A percentile compares a stretch with the other conserved stretches of the same genome.
These are phyloP conservation scores for Pontederia paniculata DNA, from an alignment of 176 grass and related monocot genomes.

Conservation along the genomic window DNA sequence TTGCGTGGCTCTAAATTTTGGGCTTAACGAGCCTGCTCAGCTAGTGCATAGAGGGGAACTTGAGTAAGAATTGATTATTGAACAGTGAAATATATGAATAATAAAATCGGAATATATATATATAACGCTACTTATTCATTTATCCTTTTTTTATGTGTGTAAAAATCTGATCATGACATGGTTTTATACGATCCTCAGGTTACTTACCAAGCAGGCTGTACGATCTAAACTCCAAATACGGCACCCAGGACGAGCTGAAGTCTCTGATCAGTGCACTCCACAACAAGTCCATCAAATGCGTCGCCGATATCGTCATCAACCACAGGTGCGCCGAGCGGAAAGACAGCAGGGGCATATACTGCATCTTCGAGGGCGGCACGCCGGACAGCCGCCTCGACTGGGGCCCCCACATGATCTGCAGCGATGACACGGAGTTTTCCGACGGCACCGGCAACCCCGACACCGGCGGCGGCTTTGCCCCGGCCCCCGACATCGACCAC, in stretches of 20 bases:
- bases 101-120: too few relatives aligned
- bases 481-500: conserved; percentile 58
- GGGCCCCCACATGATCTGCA: conserved; percentile 69
- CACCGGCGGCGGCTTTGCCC: conserved; percentile 46
- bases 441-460: conserved; percentile 57
- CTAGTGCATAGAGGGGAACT: too few relatives aligned
- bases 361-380: conserved; percentile 62
- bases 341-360: conserved; percentile 51
- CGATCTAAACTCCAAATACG: conserved; percentile 59
- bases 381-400: conserved; percentile 51
- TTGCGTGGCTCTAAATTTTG: too few relatives aligned
- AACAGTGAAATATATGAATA: too few relatives aligned
- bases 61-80: too few relatives aligned
- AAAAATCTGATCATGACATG: too few relatives aligned
- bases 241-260: conserved; percentile 56
- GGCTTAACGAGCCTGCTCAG: too few relatives aligned
- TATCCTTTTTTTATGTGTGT: too few relatives aligned
- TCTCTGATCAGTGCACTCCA: conserved; percentile 43
- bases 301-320: conserved; percentile 89
- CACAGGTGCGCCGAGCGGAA: conserved; percentile 55
- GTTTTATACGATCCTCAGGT: conserved; percentile 7
- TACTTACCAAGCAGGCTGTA: conserved; percentile 61
- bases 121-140: too few relatives aligned
- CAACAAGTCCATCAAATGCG: conserved; percentile 39
- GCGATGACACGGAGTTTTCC: conserved; percentile 42